Evolutionary conservation across 1,284 basidiomycete genomes (phyloP), one percentile per base, ranked within the genome.

Genomic region (Phellopilus nigrolimitatus): DNA sequence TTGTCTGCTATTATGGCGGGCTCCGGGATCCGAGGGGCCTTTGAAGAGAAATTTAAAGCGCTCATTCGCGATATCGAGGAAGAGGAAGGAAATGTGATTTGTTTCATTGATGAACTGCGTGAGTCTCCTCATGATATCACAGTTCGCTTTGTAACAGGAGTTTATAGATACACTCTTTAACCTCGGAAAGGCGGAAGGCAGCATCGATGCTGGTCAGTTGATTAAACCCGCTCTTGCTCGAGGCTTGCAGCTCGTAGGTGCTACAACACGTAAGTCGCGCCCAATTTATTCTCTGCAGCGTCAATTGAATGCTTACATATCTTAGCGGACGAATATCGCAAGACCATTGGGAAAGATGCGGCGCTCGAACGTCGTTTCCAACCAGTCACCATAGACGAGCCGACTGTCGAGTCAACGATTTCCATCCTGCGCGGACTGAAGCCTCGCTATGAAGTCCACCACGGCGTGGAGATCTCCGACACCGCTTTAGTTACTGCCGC

Each of bases 31-130:
- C 81, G 92, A 27, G 94, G 93, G 1, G 84, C 91, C 56, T 95
- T 95, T 55, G 93, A 97, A 61, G 90, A 91, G 64, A 92, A 92
- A 61, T 93, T 95, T 76, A 93, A 92, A 65, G 82, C 80, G 0
- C 71, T 95, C 4, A 73, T 95, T 24, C 79, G 79, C 36, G 93
- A 97, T 62, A 93, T 97, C 54, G 90, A 95, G 62, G 88, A 85
- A 10, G 83, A 89, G 80, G 74, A 75, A 4, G 78, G 82, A n/a
- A 77, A 80, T 53, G 79, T 85, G 2, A 93, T 94, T 39, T 86
- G 87, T 62, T 95, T 95, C 66, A 92, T 95, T 53, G 92, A 95
- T 62, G 93, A 95, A 79, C 80, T 95, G 43, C 92, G 84, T 87
- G 58, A 68, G 82, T 80, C 49, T 41, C 25, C 36, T 34, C n/a